Conservation (phyloP, 2,329 filamentous ascomycete genomes). For the Cladophialophora yegresii region DNA sequence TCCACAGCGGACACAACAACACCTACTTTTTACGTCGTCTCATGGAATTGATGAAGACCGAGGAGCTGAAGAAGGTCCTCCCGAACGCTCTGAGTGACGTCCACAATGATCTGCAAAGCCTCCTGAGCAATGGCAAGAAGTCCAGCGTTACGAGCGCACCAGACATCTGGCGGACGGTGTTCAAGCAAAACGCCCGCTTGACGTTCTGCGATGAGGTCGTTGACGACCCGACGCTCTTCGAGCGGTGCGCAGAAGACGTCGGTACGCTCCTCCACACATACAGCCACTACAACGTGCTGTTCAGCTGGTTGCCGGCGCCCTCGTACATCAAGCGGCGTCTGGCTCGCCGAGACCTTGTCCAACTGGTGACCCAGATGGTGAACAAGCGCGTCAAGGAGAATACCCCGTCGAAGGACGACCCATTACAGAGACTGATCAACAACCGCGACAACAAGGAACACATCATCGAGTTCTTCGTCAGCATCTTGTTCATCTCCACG, state of each 20-base stretch:
- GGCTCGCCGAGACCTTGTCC: background rate
- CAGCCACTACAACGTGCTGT: background rate
- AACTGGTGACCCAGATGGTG: background rate
- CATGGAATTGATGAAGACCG: background rate
- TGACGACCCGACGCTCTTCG: background rate
- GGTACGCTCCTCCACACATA: background rate
- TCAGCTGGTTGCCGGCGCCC: background rate
- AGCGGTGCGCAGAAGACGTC: background rate
- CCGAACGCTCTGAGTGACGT: background rate
- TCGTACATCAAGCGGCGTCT: background rate
- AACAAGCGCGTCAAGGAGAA: background rate
- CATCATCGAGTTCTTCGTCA: background rate
- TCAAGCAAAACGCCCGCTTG: background rate
- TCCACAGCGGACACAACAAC: background rate
- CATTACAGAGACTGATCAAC: background rate
- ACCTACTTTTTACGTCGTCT: background rate
- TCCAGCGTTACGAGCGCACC: background rate
- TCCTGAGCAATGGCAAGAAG: background rate
- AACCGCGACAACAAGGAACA: background rate
- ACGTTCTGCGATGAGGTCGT: background rate
- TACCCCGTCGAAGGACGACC: background rate
- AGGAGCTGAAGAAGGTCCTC: background rate
- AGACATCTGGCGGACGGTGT: background rate
- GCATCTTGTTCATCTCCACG: background rate
- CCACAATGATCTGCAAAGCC: background rate